A percentile compares a stretch with the other conserved stretches of the same genome.
Conservation (phyloP, 2,329 filamentous ascomycete species). For the Nigrospora sphaerica region DNA sequence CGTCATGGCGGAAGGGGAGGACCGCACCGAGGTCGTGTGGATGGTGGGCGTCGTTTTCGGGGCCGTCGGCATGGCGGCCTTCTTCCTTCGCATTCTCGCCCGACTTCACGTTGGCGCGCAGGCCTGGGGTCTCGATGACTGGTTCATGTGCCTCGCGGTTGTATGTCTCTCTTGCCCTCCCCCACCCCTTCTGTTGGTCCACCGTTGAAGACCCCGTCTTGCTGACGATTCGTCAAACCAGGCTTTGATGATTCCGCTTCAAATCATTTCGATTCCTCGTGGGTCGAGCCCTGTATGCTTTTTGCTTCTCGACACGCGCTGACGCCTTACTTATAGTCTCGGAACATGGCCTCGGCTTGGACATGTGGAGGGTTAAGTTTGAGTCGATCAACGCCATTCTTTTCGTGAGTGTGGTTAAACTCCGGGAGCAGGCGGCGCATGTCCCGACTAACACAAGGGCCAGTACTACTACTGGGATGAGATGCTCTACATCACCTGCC, state of each 20-base stretch:
- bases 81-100: slow-evolving; percentile 19
- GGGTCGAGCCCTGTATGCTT: slow-evolving; percentile 1
- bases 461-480: slow-evolving; percentile 22
- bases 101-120: slow-evolving; percentile 16
- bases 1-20: slow-evolving; percentile 8
- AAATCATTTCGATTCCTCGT: slow-evolving; percentile 18
- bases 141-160: slow-evolving; percentile 18
- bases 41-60: slow-evolving; percentile 18
- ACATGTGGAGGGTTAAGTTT: slow-evolving; percentile 35
- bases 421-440: not conserved
- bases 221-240: not conserved
- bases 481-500: slow-evolving; percentile 19
- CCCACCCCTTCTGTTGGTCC: no score
- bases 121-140: slow-evolving; percentile 22
- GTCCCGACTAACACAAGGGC: not conserved
- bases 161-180: slow-evolving; percentile 6
- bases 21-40: slow-evolving; percentile 16
- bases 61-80: slow-evolving; percentile 18
- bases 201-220: no score
- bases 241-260: slow-evolving; percentile 11
- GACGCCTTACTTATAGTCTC: slow-evolving; percentile 20
- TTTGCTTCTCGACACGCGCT: not conserved
- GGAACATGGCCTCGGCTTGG: slow-evolving; percentile 29
- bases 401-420: slow-evolving; percentile 15
- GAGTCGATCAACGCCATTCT: slow-evolving; percentile 34